A percentile compares a stretch with the other conserved stretches of the same genome.
Conservation (phyloP, 345 rosid genomes). For the Citrus unshiu region DNA sequence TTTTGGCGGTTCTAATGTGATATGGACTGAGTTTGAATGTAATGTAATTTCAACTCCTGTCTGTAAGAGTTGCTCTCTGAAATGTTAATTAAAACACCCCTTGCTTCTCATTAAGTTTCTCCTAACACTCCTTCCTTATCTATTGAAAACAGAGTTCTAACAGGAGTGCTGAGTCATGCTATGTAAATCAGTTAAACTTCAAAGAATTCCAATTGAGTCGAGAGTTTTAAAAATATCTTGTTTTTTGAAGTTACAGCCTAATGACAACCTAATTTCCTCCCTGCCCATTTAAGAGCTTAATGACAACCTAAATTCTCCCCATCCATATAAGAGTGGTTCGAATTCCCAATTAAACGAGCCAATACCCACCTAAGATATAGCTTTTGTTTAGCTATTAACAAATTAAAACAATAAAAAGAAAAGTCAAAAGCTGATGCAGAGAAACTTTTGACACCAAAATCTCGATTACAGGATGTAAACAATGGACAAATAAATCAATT, state of each 20-base stretch:
- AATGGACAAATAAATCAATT: background rate
- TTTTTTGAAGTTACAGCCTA: no score
- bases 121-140: background rate
- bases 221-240: no score
- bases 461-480: background rate
- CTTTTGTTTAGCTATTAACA: background rate
- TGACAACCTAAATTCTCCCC: no score
- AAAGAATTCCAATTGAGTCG: background rate
- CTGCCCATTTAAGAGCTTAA: no score
- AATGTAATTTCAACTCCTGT: conserved; percentile 4
- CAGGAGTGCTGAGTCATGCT: background rate
- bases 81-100: conserved; percentile 12
- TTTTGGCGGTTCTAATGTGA: conserved; percentile 10
- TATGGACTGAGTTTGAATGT: background rate
- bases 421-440: background rate
- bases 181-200: no score
- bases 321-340: no score
- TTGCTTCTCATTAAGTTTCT: background rate
- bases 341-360: no score
- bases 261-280: no score
- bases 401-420: background rate
- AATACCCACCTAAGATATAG: background rate
- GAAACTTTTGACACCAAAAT: background rate
- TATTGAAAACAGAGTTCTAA: background rate
- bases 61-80: conserved; percentile 2